Conservation (phyloP, 2,329 filamentous ascomycete genomes). For the Periconia sp. region DNA sequence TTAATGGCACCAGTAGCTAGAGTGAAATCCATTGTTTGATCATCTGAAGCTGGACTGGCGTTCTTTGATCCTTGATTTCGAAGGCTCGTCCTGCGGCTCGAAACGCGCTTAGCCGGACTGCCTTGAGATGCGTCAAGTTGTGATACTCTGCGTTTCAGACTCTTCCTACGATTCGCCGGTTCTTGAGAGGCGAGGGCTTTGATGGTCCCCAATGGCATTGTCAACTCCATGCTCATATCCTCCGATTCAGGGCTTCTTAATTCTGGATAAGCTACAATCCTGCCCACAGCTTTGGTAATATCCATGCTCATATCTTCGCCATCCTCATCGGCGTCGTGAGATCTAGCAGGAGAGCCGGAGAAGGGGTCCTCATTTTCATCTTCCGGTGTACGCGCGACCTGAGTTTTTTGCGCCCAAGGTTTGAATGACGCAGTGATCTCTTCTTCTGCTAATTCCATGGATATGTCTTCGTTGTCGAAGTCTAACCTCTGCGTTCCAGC, state of each 20-base stretch:
- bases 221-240: conserved; percentile 59
- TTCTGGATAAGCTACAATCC: conserved; percentile 63
- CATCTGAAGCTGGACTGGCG: conserved; percentile 40
- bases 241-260: conserved; percentile 45
- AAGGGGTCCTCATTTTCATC: conserved; percentile 56
- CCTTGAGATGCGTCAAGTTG: conserved; percentile 39
- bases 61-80: conserved; percentile 43
- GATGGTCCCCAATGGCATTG: conserved; percentile 56
- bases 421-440: conserved; percentile 74
- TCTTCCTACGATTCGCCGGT: conserved; percentile 33
- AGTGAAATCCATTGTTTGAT: conserved; percentile 45
- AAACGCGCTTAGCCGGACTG: conserved; percentile 39
- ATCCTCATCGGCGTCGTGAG: conserved; percentile 43
- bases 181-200: conserved; percentile 34
- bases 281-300: conserved; percentile 79
- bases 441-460: conserved; percentile 60
- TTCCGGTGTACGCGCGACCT: conserved; percentile 39
- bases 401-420: conserved; percentile 67
- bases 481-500: conserved; percentile 73
- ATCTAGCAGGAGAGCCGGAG: conserved; percentile 46
- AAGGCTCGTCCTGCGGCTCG: conserved; percentile 38
- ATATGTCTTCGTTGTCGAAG: conserved; percentile 57
- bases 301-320: conserved; percentile 86
- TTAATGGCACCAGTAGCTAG: conserved; percentile 42
- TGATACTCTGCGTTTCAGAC: conserved; percentile 49